Evolutionary conservation across 306 rosid species (phyloP).

Genomic region (Ormosia semicastrata): DNA sequence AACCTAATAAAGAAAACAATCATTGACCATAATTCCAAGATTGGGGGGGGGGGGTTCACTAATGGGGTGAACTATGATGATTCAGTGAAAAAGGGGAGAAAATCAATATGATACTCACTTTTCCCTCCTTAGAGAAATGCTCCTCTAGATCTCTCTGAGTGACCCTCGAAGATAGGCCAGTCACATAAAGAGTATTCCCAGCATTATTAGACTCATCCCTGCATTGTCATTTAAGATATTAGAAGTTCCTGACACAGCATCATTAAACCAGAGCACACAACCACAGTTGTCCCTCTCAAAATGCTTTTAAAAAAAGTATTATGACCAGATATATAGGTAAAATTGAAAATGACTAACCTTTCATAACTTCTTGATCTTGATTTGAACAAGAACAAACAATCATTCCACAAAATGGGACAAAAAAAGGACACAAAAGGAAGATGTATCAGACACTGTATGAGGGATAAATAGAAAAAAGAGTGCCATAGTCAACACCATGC

Average conservation of each 20-base stretch:
- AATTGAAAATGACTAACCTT: constrained; percentile 46
- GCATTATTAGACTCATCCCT: constrained; percentile 55
- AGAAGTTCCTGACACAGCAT: constrained; percentile 21
- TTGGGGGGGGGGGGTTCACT: background rate
- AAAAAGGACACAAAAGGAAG: background rate
- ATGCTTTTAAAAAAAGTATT: background rate
- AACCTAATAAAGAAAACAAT: constrained; percentile 51
- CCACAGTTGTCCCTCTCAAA: background rate
- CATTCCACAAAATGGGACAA: background rate
- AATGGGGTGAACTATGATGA: background rate
- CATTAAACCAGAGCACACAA: background rate
- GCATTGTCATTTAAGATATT: constrained; percentile 14
- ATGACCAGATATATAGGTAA: background rate
- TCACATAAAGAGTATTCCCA: constrained; percentile 90
- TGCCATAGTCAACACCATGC: background rate
- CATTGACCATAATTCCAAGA: background rate
- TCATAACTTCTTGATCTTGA: constrained; percentile 88
- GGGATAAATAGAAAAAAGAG: background rate
- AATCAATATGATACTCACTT: constrained; percentile 45
- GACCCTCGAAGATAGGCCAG: constrained; percentile 92
- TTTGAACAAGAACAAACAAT: constrained; percentile 39
- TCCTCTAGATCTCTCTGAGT: constrained; percentile 87
- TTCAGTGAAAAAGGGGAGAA: background rate
- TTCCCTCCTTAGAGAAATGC: constrained; percentile 93
- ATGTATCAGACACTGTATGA: background rate